Conservation (phyloP, 805 yeast genomes). For the Saturnispora ahearnii region DNA sequence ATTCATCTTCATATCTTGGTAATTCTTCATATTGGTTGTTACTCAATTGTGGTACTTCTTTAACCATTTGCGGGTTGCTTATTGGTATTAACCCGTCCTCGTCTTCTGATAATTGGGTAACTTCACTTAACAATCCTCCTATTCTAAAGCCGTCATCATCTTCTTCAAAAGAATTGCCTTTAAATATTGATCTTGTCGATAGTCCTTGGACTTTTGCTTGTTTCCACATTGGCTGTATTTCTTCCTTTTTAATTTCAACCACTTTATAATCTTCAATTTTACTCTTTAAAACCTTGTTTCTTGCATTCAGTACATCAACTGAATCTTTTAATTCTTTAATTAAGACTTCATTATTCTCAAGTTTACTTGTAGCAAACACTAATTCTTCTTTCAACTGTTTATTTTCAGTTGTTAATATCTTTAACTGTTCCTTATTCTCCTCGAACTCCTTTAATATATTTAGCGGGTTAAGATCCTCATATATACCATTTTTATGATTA, state of each 20-base stretch:
- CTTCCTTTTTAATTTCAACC: background rate
- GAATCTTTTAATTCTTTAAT: background rate
- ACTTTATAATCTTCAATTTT: background rate
- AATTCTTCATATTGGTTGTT: too few relatives aligned
- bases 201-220: background rate
- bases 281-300: background rate
- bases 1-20: background rate
- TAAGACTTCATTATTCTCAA: background rate
- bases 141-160: background rate
- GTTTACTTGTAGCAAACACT: background rate
- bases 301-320: background rate
- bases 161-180: background rate
- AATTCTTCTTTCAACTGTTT: background rate
- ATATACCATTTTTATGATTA: background rate
- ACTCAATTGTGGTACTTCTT: background rate
- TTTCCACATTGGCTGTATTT: background rate
- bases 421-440: background rate
- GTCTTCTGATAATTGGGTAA: background rate
- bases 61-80: background rate
- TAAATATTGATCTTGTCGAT: background rate
- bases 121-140: background rate
- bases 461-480: conserved; percentile 2
- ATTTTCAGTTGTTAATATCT: conserved; percentile 3
- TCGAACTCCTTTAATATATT: background rate
- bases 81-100: background rate